Conservation (phyloP, 208 protist genomes). For the Herpetomonas tarakana region DNA sequence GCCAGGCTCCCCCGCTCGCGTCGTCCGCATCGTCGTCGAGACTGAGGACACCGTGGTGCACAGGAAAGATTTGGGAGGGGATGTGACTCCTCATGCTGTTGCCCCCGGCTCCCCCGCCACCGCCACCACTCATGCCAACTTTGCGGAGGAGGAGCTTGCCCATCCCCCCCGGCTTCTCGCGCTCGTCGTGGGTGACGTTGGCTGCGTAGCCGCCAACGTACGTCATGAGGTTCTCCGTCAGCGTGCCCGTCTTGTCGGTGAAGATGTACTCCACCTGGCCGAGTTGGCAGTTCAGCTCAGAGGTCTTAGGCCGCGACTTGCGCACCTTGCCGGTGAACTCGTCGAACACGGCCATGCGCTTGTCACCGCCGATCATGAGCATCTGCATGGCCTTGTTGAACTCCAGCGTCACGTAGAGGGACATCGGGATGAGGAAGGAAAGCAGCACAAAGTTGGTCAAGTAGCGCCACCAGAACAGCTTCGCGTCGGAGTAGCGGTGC, state of each 20-base stretch:
- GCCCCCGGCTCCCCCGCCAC: neutral
- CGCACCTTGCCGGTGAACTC: constrained; percentile 51
- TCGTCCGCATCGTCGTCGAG: no score
- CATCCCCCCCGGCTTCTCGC: constrained; percentile 54
- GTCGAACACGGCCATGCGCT: constrained; percentile 71
- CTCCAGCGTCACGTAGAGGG: constrained; percentile 88
- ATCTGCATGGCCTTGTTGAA: constrained; percentile 87
- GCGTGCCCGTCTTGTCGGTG: constrained; percentile 90
- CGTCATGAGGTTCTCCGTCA: constrained; percentile 90
- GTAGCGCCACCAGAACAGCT: constrained; percentile 68
- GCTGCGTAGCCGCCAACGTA: constrained; percentile 64
- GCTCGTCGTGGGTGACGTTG: constrained; percentile 46
- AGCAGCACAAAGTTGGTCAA: constrained; percentile 85
- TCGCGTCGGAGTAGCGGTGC: constrained; percentile 26
- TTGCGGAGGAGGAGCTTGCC: constrained; percentile 35
- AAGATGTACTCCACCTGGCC: constrained; percentile 86
- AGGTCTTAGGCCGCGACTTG: constrained; percentile 70
- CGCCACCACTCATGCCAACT: neutral
- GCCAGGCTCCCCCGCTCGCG: constrained; percentile 11
- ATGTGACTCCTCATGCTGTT: neutral
- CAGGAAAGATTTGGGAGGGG: neutral
- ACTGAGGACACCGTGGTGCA: neutral
- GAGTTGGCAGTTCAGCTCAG: constrained; percentile 85
- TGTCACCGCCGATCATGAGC: constrained; percentile 66
- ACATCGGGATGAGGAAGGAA: constrained; percentile 84